Percentiles rank a stretch among this genome's conserved stretches.
phyloP scores from a whole-genome alignment of 345 rosid species.

The Brassica carinata region DNA sequence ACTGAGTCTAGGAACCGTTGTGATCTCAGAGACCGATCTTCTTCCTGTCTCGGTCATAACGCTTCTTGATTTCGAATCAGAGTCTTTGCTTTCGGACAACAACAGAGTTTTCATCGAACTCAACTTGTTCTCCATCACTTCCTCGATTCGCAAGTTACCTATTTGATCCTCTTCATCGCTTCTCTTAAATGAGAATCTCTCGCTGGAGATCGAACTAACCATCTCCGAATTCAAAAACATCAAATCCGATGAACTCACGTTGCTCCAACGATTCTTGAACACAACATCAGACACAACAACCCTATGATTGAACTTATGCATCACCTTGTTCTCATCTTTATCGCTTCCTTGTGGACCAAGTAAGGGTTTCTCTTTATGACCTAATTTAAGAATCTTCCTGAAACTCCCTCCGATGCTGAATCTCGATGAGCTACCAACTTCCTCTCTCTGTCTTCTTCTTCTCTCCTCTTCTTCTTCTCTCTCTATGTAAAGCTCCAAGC shows the following conservation, averaged over 20 bases:
- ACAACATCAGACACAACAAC: conserved; percentile 73
- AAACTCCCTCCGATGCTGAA: conserved; percentile 79
- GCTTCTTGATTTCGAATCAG: conserved; percentile 37
- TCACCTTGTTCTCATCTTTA: conserved; percentile 32
- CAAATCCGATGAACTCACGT: conserved; percentile 76
- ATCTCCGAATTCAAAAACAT: conserved; percentile 74
- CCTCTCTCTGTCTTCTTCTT: conserved; percentile 21
- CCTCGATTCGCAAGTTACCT: conserved; percentile 48
- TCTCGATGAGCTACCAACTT: conserved; percentile 55
- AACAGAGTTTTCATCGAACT: neutral
- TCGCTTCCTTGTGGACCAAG: conserved; percentile 4
- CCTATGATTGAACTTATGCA: conserved; percentile 69
- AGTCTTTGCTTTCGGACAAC: conserved; percentile 38
- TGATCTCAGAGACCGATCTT: conserved; percentile 80
- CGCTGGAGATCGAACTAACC: conserved; percentile 57
- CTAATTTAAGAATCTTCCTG: conserved; percentile 46
- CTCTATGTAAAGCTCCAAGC: conserved; percentile 63
- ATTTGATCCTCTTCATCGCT: conserved; percentile 39
- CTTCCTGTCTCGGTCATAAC: conserved; percentile 43
- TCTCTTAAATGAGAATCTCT: conserved; percentile 46
- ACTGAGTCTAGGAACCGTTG: conserved; percentile 57
- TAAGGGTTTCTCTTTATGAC: conserved; percentile 33
- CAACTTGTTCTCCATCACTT: conserved; percentile 53
- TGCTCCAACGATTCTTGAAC: conserved; percentile 85
- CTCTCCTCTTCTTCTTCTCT: conserved; percentile 55